Evolutionary conservation across 2,329 filamentous ascomycete genomes (phyloP).

Genomic region (Leptographium procerum): DNA sequence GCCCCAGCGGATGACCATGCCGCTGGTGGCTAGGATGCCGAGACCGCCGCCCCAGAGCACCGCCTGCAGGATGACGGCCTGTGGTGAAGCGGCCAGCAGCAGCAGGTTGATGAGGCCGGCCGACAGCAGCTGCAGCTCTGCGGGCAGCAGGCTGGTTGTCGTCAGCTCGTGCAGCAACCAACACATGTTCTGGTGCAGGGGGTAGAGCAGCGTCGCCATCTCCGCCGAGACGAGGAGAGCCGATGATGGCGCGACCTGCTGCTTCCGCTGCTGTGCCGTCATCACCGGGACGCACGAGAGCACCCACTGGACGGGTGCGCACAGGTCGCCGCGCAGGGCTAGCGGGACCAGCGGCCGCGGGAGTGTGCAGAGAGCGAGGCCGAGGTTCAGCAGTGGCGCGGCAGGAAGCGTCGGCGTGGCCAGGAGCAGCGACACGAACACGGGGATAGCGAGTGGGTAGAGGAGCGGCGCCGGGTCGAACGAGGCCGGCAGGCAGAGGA

Average conservation of each 20-base stretch:
- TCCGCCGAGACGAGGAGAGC: conserved; percentile 14
- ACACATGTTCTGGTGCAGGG: conserved; percentile 70
- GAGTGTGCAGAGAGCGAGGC: conserved; percentile 69
- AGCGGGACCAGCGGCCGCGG: conserved; percentile 63
- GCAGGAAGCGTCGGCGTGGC: conserved; percentile 51
- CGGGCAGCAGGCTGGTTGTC: conserved; percentile 74
- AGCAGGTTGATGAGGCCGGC: conserved; percentile 72
- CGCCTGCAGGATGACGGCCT: conserved; percentile 73
- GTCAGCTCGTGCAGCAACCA: conserved; percentile 67
- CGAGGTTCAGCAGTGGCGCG: conserved; percentile 43
- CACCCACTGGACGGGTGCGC: conserved; percentile 66
- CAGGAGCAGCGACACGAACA: conserved; percentile 67
- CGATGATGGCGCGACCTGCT: conserved; percentile 23
- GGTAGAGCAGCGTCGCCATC: conserved; percentile 45
- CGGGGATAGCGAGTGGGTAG: conserved; percentile 68
- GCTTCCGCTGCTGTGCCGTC: conserved; percentile 17
- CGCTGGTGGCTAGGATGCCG: conserved; percentile 60
- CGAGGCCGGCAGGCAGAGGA: conserved; percentile 50
- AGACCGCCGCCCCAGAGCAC: conserved; percentile 79
- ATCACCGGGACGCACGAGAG: conserved; percentile 60
- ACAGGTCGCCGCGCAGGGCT: conserved; percentile 40
- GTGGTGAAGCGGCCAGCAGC: conserved; percentile 66
- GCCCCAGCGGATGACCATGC: conserved; percentile 67
- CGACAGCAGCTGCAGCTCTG: conserved; percentile 81
- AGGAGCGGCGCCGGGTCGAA: conserved; percentile 89